phyloP scores from a whole-genome alignment of 305 asterid species.

The Caryopteris hybrid region DNA sequence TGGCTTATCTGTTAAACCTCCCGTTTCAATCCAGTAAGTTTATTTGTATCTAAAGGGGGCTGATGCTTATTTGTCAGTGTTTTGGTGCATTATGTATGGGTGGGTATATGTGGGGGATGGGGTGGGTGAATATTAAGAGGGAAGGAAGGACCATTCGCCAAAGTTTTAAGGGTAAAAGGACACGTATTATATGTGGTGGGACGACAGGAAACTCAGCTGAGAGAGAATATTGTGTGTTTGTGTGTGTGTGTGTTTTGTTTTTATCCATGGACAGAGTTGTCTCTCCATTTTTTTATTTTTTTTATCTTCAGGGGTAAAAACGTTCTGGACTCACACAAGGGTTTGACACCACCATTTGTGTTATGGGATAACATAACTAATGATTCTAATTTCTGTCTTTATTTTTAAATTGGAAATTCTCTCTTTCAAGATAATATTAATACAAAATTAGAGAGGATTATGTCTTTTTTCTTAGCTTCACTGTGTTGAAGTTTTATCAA shows the following conservation, averaged over 20 bases:
- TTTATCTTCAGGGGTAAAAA: too few relatives aligned
- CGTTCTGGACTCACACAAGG: neutral
- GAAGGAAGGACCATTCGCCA: constrained; percentile 18
- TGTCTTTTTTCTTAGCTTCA: neutral
- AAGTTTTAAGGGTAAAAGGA: neutral
- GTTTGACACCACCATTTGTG: neutral
- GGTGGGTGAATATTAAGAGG: neutral
- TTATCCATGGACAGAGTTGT: neutral
- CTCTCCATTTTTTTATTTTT: neutral
- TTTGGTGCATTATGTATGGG: neutral
- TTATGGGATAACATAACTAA: neutral
- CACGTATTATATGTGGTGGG: constrained; percentile 20
- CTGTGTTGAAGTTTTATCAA: neutral
- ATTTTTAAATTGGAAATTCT: neutral
- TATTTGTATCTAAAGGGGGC: neutral
- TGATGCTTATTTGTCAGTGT: neutral
- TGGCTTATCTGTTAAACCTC: neutral
- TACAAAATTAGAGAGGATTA: neutral
- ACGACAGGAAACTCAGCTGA: constrained; percentile 14
- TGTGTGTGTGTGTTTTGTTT: neutral
- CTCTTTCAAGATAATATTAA: neutral
- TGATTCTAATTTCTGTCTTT: neutral
- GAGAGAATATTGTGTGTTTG: constrained; percentile 13
- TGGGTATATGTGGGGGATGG: neutral
- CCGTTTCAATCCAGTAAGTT: neutral